phyloP scores from a whole-genome alignment of 768 basidiomycete genomes.

The Multifurca ochricompacta region DNA sequence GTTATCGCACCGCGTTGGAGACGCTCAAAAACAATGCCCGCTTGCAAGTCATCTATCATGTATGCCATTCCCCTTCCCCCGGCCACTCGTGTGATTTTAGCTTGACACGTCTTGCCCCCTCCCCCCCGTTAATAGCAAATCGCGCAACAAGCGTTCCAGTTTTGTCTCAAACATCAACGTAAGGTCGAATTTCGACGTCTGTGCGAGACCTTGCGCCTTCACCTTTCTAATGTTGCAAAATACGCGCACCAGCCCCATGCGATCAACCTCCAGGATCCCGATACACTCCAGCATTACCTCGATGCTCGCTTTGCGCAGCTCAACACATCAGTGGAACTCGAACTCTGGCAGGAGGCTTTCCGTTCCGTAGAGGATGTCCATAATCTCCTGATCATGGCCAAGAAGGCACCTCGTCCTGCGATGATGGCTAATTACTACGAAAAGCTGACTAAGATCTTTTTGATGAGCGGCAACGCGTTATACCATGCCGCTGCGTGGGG shows the following conservation, averaged over 20 bases:
- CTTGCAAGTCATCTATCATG: slow-evolving; percentile 91
- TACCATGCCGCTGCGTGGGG: slow-evolving; percentile 98
- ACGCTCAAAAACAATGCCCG: slow-evolving; percentile 94
- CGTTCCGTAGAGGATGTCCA: slow-evolving; percentile 97
- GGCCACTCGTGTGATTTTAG: neutral
- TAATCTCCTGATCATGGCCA: slow-evolving; percentile 87
- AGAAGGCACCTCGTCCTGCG: slow-evolving; percentile 82
- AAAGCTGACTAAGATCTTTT: slow-evolving; percentile 93
- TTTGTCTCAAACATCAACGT: slow-evolving; percentile 87
- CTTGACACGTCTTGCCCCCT: slow-evolving; percentile 1
- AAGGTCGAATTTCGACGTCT: slow-evolving; percentile 97
- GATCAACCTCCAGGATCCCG: slow-evolving; percentile 92
- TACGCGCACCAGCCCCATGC: slow-evolving; percentile 90
- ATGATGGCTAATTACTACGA: slow-evolving; percentile 99
- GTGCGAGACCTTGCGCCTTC: slow-evolving; percentile 92
- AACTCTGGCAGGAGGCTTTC: slow-evolving; percentile 99
- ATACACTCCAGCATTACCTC: slow-evolving; percentile 90
- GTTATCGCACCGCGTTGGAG: slow-evolving; percentile 91
- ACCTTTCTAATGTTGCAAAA: slow-evolving; percentile 90
- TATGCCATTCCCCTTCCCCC: slow-evolving; percentile 29
- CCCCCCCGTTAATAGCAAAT: slow-evolving; percentile 54
- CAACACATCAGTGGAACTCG: slow-evolving; percentile 93
- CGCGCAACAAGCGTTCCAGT: slow-evolving; percentile 94
- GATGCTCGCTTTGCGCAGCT: slow-evolving; percentile 97
- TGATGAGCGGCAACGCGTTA: slow-evolving; percentile 88